Conservation (phyloP, 768 basidiomycete genomes). For the Lyophyllum semitale region DNA sequence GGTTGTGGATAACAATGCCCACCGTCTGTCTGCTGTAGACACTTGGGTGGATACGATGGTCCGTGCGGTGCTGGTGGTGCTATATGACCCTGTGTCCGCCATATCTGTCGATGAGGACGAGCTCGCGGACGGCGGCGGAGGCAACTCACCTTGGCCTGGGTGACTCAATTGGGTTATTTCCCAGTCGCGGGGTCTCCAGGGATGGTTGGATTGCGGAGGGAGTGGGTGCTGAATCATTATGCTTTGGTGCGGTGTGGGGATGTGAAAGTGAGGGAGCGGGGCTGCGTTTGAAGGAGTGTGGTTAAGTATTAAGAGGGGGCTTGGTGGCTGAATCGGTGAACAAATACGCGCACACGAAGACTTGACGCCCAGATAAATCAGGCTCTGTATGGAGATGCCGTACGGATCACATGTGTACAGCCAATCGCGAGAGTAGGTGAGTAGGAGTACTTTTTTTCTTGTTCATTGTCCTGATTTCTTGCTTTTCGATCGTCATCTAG, state of each 20-base stretch:
- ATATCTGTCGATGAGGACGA: not conserved
- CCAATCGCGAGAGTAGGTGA: too few species aligned
- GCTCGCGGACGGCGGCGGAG: not conserved
- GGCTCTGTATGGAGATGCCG: too few species aligned
- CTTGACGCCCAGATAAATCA: too few species aligned
- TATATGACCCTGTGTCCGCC: not conserved
- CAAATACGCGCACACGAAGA: not conserved
- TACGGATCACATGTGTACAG: too few species aligned
- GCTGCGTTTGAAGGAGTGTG: not conserved
- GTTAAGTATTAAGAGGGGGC: not conserved
- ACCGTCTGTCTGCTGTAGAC: not conserved
- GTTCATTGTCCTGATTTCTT: too few species aligned
- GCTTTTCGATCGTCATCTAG: too few species aligned
- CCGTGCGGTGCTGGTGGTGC: not conserved
- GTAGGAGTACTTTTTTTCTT: too few species aligned
- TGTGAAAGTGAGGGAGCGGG: not conserved
- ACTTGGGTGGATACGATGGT: not conserved
- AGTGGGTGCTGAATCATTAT: not conserved
- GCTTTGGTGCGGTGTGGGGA: not conserved
- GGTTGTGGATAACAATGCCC: not conserved
- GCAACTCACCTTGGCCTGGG: not conserved
- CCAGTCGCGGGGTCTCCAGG: not conserved
- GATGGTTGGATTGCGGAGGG: not conserved
- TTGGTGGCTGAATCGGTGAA: not conserved
- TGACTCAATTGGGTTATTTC: not conserved